Conservation (phyloP, 176 grass and related monocot species). For the Musa troglodytarum region DNA sequence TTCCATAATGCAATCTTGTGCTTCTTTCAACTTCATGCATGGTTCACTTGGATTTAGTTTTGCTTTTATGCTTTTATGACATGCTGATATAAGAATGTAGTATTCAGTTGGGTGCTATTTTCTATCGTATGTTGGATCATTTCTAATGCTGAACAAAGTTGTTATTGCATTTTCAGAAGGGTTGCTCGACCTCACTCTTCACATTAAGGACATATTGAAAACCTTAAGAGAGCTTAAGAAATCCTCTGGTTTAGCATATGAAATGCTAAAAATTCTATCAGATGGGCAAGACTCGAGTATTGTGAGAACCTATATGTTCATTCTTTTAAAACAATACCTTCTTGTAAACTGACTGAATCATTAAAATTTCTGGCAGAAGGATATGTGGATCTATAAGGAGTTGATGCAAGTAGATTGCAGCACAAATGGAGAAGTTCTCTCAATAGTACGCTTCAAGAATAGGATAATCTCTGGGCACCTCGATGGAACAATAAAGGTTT, state of each 20-base stretch:
- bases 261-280: slow-evolving; percentile 68
- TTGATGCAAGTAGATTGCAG: slow-evolving; percentile 42
- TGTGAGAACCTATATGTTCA: slow-evolving; percentile 16
- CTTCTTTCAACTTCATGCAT: background rate
- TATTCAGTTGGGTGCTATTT: background rate
- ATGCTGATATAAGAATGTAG: background rate
- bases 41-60: background rate
- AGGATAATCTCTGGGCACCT: slow-evolving; percentile 58
- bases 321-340: background rate
- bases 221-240: slow-evolving; percentile 60
- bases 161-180: slow-evolving; percentile 36
- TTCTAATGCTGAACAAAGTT: background rate
- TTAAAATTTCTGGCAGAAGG: slow-evolving; percentile 19
- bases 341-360: background rate
- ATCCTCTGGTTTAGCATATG: slow-evolving; percentile 47
- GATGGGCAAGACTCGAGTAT: slow-evolving; percentile 63
- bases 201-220: slow-evolving; percentile 60
- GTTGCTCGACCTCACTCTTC: slow-evolving; percentile 43
- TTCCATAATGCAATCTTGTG: background rate
- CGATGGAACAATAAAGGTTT: slow-evolving; percentile 59
- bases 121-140: background rate
- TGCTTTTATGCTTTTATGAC: background rate
- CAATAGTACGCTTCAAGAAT: slow-evolving; percentile 40
- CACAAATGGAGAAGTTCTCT: slow-evolving; percentile 43
- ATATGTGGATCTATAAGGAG: slow-evolving; percentile 66